Evolutionary conservation across 169 alveolate species (phyloP).

Genomic region (Plasmodium chabaudi): DNA sequence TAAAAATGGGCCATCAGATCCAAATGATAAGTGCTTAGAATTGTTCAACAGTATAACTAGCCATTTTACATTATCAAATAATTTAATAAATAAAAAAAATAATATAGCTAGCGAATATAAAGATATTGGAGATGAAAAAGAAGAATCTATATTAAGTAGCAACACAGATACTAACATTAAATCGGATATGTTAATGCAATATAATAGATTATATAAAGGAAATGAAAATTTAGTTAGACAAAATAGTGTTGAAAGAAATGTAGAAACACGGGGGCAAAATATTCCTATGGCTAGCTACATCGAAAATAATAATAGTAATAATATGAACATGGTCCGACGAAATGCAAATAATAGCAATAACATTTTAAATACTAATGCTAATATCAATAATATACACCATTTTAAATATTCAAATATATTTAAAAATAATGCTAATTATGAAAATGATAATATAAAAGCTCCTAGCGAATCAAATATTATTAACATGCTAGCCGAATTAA

Average conservation of each 20-base stretch:
- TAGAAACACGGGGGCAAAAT: background rate
- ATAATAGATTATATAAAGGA: background rate
- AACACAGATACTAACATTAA: constrained; percentile 9
- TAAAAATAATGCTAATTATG: constrained; percentile 6
- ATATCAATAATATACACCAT: background rate
- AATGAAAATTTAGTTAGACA: too few species aligned
- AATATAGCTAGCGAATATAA: constrained; percentile 2
- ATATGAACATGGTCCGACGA: background rate
- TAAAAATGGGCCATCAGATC: too few species aligned
- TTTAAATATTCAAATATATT: constrained; percentile 11
- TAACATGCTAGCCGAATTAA: constrained; percentile 20
- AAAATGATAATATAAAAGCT: constrained; percentile 15
- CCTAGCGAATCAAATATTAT: constrained; percentile 44
- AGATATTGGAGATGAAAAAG: constrained; percentile 19
- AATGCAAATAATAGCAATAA: background rate
- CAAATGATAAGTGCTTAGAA: constrained; percentile 1
- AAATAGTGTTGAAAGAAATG: background rate
- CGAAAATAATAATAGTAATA: background rate
- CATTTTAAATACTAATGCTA: background rate
- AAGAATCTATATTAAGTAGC: constrained; percentile 8
- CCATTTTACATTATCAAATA: constrained; percentile 7
- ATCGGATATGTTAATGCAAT: background rate
- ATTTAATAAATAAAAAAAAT: constrained; percentile 15
- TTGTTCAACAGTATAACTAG: constrained; percentile 5
- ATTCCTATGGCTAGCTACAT: background rate